These are phyloP conservation scores for Talaromyces atroroseus DNA, from an alignment of 2,329 filamentous ascomycete genomes.

Conservation along the genomic window DNA sequence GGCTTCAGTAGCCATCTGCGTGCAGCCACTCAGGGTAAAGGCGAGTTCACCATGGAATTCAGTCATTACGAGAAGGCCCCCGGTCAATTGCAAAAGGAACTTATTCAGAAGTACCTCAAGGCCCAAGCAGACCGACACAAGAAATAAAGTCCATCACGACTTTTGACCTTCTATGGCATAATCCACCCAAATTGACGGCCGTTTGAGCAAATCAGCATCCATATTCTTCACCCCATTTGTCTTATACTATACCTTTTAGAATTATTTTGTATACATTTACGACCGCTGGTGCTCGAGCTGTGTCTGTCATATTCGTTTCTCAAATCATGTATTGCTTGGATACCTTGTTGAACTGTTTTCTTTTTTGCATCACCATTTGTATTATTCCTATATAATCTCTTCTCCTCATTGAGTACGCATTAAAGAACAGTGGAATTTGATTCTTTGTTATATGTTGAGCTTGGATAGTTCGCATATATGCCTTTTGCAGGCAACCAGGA, in stretches of 20 bases:
- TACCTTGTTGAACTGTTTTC: background rate
- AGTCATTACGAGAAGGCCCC: constrained; percentile 88
- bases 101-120: constrained; percentile 64
- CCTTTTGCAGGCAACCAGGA: background rate
- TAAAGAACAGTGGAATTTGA: background rate
- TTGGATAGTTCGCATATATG: background rate
- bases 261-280: constrained; percentile 4
- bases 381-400: constrained; percentile 4
- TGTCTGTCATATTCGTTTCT: background rate
- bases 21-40: constrained; percentile 94
- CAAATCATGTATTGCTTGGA: background rate
- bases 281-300: background rate
- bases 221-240: constrained; percentile 1
- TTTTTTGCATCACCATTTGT: background rate
- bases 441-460: background rate
- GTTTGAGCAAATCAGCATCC: background rate
- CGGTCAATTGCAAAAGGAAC: constrained; percentile 77
- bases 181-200: background rate
- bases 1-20: constrained; percentile 88
- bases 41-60: constrained; percentile 98
- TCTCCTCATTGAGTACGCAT: background rate
- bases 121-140: constrained; percentile 59
- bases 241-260: constrained; percentile 4
- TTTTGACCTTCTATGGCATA: background rate
- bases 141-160: constrained; percentile 39